Conservation (phyloP, 2,329 filamentous ascomycete genomes). For the Paraphaeosphaeria minitans region DNA sequence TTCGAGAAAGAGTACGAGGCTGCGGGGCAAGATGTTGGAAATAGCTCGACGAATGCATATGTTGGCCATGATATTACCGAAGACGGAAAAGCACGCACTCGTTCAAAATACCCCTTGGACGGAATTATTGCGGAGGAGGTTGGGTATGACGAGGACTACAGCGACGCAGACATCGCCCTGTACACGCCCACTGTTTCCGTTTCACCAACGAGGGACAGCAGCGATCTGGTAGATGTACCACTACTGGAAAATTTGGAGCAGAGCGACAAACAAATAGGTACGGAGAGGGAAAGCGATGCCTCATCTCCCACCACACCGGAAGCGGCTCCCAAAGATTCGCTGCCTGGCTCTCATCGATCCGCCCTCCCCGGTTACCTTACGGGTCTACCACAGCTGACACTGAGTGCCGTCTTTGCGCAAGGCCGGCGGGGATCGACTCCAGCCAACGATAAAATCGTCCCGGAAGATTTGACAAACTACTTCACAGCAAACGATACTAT, state of each 20-base stretch:
- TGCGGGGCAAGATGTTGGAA: not conserved
- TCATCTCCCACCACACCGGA: not conserved
- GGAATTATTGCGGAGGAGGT: not conserved
- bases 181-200: not conserved
- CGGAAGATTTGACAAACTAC: too few species aligned
- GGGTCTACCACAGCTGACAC: not conserved
- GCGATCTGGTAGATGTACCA: not conserved
- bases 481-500: too few species aligned
- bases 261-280: not conserved
- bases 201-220: not conserved
- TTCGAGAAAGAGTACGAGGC: not conserved
- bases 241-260: not conserved
- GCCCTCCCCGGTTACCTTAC: not conserved
- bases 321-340: not conserved
- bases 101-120: not conserved
- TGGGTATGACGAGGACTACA: not conserved
- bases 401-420: not conserved
- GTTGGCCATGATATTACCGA: too few species aligned
- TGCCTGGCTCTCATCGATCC: not conserved
- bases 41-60: not conserved
- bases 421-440: not conserved
- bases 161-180: not conserved
- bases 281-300: not conserved
- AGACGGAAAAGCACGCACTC: not conserved
- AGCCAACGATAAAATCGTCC: too few species aligned